A percentile compares a stretch with the other conserved stretches of the same genome.
These are phyloP conservation scores for Coemansia sp. DNA, from an alignment of 192 early-diverging fungal genomes.

Conservation along the genomic window DNA sequence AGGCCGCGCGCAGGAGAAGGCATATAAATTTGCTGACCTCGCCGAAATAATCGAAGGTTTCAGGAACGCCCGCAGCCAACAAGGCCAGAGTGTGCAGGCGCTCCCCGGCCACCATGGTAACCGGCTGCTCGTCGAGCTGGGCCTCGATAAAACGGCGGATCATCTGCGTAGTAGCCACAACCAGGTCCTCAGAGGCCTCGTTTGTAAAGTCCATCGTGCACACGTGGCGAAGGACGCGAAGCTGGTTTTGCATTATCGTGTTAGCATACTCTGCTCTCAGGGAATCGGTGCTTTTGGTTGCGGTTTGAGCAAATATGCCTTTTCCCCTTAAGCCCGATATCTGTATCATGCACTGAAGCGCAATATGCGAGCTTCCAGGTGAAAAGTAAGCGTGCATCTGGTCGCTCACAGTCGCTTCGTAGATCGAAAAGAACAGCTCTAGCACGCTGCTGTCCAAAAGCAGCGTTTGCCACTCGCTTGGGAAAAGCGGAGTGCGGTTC, in stretches of 20 bases:
- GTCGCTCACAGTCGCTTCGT: conserved; percentile 44
- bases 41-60: conserved; percentile 47
- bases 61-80: conserved; percentile 32
- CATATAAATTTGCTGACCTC: conserved; percentile 47
- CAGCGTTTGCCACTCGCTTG: conserved; percentile 34
- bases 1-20: conserved; percentile 36
- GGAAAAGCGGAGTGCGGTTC: conserved; percentile 43
- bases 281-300: conserved; percentile 17
- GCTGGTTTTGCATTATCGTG: conserved; percentile 43
- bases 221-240: conserved; percentile 42
- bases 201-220: conserved; percentile 42
- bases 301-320: conserved; percentile 27
- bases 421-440: conserved; percentile 43
- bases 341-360: conserved; percentile 48
- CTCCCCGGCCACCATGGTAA: conserved; percentile 18
- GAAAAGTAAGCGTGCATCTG: conserved; percentile 51
- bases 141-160: conserved; percentile 48
- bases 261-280: conserved; percentile 38
- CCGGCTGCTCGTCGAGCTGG: conserved; percentile 39
- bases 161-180: conserved; percentile 51
- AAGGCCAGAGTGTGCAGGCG: conserved; percentile 36
- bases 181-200: conserved; percentile 42
- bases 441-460: conserved; percentile 41
- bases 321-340: conserved; percentile 46
- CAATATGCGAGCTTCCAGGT: conserved; percentile 46